A percentile compares a stretch with the other conserved stretches of the same genome.
These are phyloP conservation scores for Saprolegnia diclina DNA, from an alignment of 352 stramenopile species.

Conservation along the genomic window DNA sequence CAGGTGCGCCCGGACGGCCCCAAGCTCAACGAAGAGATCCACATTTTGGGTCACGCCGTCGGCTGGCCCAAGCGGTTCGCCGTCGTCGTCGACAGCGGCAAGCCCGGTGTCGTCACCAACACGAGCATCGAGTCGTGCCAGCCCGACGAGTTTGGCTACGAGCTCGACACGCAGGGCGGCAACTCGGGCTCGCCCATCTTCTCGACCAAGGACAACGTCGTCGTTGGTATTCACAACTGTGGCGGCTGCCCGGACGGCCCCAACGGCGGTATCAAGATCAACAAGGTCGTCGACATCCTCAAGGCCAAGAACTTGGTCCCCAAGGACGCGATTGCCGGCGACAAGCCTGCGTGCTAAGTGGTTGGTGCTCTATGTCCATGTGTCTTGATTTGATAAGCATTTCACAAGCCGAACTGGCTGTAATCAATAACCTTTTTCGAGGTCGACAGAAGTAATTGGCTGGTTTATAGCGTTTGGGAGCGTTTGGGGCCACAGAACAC, in stretches of 20 bases:
- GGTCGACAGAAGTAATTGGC: too few species aligned
- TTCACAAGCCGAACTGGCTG: too few species aligned
- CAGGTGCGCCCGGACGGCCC: constrained; percentile 29
- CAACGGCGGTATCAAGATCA: constrained; percentile 67
- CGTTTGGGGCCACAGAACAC: too few species aligned
- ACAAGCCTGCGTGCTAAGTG: constrained; percentile 2
- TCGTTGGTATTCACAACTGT: constrained; percentile 65
- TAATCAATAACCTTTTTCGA: too few species aligned
- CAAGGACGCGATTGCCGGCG: constrained; percentile 31
- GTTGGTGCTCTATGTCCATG: too few species aligned
- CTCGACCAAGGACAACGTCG: constrained; percentile 44
- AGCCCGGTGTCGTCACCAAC: constrained; percentile 37
- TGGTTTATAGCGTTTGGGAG: too few species aligned
- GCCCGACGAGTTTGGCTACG: constrained; percentile 46
- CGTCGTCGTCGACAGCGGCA: constrained; percentile 29
- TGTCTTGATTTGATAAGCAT: too few species aligned
- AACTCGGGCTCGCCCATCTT: constrained; percentile 58
- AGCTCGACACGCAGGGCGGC: constrained; percentile 53
- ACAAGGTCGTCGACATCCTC: constrained; percentile 57
- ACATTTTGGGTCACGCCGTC: constrained; percentile 29
- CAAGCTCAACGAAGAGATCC: constrained; percentile 30
- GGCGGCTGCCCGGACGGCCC: constrained; percentile 43
- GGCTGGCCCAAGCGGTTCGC: constrained; percentile 31
- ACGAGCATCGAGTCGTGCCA: constrained; percentile 36
- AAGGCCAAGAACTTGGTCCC: constrained; percentile 39